Evolutionary conservation across 2,329 filamentous ascomycete species (phyloP), one percentile per base, ranked within the genome.

Genomic region (Sclerotiophoma versabilis): DNA sequence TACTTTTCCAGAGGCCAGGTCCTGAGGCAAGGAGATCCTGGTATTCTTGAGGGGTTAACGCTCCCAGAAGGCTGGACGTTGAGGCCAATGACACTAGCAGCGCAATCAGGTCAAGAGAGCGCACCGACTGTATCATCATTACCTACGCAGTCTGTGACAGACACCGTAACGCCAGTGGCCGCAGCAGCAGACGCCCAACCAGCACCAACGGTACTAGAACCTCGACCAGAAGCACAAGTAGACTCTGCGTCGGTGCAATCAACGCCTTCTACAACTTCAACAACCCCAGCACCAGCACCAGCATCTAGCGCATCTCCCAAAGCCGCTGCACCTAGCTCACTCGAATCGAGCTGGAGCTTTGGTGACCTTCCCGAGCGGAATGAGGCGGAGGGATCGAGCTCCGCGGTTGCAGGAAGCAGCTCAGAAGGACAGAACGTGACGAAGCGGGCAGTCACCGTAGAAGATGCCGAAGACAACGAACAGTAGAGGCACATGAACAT

Each of bases 1-100:
- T 74, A 71, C 41, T 65, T 72, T 33, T 53, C 71, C 15, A 68
- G 66, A 45, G 71, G 72, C 10, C 60, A 67, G 12, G 60, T 68
- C 15, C 49, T 75, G 34, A 61, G 71, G 33, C 71, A 72, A 30
- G 71, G 72, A 20, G 72, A 76, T 58, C 53, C 64, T 23, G 68
- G 70, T 42, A 49, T 76, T 23, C 74, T 73, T 8, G 63, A 63
- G 45, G 74, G 74, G 5, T 47, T 76, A 42, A 64, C 62, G n/a
- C 64, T 76, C 29, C 74, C 74, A 7, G 68, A 71, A 42, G 74
- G 73, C 12, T 76, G 73, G 72, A 74, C 71, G 15, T 46, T 75
- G 57, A 60, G 70, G 48, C 68, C 69, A 5, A 70, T 74, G 68
- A 60, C 68, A 26, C 54, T 66, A 30, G 56, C 66, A 50, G 60